Percentiles rank a stretch among this genome's conserved stretches.
Evolutionary conservation across 257 asterid species (phyloP).

Genomic region (Rauvolfia tetraphylla): DNA sequence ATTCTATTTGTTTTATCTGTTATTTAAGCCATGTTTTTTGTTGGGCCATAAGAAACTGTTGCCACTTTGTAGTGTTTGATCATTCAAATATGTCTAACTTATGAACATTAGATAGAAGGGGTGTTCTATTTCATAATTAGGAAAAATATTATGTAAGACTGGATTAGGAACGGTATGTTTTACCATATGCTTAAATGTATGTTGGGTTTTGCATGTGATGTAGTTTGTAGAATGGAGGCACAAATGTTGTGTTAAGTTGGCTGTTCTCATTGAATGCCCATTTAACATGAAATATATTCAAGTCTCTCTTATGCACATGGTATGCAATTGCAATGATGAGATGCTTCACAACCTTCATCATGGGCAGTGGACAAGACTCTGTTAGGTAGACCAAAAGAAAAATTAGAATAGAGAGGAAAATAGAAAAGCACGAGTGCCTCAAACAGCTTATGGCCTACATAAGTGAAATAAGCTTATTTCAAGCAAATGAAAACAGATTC

Average conservation of each 20-base stretch:
- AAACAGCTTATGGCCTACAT: too few relatives aligned
- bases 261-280: background rate
- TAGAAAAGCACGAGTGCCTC: too few relatives aligned
- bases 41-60: background rate
- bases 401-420: too few relatives aligned
- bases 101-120: background rate
- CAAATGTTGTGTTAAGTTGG: background rate
- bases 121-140: background rate
- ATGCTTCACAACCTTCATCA: too few relatives aligned
- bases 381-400: background rate
- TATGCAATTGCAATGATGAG: background rate
- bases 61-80: background rate
- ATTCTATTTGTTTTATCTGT: background rate
- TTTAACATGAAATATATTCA: background rate
- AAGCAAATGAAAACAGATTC: too few relatives aligned
- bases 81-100: too few relatives aligned
- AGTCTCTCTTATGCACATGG: background rate
- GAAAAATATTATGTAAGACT: background rate
- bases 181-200: background rate
- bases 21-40: background rate
- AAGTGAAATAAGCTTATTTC: too few relatives aligned
- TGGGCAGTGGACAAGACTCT: background rate
- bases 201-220: background rate
- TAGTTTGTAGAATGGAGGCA: background rate
- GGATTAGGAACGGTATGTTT: background rate